Evolutionary conservation across 2,329 filamentous ascomycete genomes (phyloP).

Genomic region (Macrophomina tecta): DNA sequence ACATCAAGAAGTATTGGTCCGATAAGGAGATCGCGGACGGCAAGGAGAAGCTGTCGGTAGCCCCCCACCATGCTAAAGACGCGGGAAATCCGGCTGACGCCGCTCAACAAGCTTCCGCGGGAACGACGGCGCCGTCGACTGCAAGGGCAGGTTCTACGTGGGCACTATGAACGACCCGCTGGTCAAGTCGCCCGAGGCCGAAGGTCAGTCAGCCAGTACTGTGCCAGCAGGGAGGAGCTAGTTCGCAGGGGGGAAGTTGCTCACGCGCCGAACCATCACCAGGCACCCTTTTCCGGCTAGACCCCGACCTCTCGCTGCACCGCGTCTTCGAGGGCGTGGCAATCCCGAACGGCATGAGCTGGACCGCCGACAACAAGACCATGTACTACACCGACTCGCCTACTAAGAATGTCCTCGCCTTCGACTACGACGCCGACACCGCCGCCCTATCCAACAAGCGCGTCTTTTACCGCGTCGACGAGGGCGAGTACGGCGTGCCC

Average conservation of each 20-base stretch:
- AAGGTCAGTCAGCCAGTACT: constrained; percentile 36
- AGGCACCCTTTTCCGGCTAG: constrained; percentile 78
- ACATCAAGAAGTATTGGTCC: constrained; percentile 63
- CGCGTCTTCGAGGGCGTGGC: constrained; percentile 68
- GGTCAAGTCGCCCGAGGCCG: constrained; percentile 57
- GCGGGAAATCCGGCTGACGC: constrained; percentile 2
- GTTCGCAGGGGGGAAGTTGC: background rate
- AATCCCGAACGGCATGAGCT: constrained; percentile 86
- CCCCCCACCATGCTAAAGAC: background rate
- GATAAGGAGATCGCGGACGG: constrained; percentile 53
- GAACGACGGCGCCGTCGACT: constrained; percentile 86
- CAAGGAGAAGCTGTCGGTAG: constrained; percentile 53
- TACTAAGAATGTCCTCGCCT: constrained; percentile 71
- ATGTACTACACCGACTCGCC: constrained; percentile 87
- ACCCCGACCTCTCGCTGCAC: constrained; percentile 64
- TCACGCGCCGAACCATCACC: constrained; percentile 7
- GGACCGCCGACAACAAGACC: constrained; percentile 73
- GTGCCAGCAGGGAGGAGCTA: background rate
- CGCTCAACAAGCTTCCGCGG: constrained; percentile 58
- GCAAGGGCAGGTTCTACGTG: constrained; percentile 81
- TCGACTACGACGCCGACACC: constrained; percentile 71
- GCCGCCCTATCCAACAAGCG: constrained; percentile 72
- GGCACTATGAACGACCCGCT: constrained; percentile 86
- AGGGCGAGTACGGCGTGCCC: constrained; percentile 60
- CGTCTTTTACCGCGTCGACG: constrained; percentile 72